phyloP scores from a whole-genome alignment of 2,329 filamentous ascomycete species.

The Knufia petricola region DNA sequence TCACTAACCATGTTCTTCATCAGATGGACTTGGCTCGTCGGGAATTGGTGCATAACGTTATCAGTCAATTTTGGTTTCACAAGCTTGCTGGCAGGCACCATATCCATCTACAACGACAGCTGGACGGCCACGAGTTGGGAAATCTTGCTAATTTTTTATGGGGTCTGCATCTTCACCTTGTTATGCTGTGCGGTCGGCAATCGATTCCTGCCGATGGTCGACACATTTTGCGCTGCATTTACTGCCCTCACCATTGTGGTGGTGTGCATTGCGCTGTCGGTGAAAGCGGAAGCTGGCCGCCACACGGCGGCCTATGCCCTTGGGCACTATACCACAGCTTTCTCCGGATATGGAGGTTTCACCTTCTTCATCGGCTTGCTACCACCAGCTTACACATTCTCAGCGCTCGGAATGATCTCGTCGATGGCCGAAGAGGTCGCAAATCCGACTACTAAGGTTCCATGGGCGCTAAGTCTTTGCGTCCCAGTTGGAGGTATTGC shows the following conservation, averaged over 20 bases:
- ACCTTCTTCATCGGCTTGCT: conserved; percentile 55
- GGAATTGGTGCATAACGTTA: conserved; percentile 45
- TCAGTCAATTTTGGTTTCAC: conserved; percentile 49
- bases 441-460: conserved; percentile 44
- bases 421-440: conserved; percentile 53
- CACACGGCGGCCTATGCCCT: conserved; percentile 44
- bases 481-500: conserved; percentile 46
- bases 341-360: conserved; percentile 51
- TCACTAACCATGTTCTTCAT: too few relatives aligned
- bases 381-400: conserved; percentile 50
- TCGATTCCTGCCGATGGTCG: conserved; percentile 53
- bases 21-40: conserved; percentile 45
- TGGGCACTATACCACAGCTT: conserved; percentile 46
- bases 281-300: conserved; percentile 45
- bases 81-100: conserved; percentile 42
- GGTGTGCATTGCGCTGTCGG: conserved; percentile 47
- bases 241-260: conserved; percentile 48
- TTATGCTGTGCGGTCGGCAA: conserved; percentile 59
- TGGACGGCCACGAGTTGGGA: conserved; percentile 52
- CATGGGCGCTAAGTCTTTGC: conserved; percentile 43
- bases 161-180: conserved; percentile 55
- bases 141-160: conserved; percentile 62
- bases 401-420: conserved; percentile 53
- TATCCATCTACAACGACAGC: conserved; percentile 46
- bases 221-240: conserved; percentile 49